Evolutionary conservation across 495 filamentous ascomycete species (phyloP).

Genomic region (Bacidia gigantensis): DNA sequence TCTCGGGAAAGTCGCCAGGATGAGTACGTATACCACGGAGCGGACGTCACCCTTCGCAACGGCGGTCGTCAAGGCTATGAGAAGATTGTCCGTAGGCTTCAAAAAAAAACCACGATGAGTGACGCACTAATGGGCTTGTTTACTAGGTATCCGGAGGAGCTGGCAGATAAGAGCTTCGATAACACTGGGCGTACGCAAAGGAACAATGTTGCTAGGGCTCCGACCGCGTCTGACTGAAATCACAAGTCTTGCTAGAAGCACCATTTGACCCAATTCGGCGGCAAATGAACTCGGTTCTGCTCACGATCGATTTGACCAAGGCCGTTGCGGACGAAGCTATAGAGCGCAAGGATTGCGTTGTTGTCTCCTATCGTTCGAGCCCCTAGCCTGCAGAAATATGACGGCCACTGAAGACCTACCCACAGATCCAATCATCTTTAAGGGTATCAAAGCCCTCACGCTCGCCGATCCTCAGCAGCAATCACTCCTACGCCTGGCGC

Average conservation of each 20-base stretch:
- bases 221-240: neutral
- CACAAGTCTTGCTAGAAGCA: constrained; percentile 60
- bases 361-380: constrained; percentile 75
- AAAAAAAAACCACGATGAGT: neutral
- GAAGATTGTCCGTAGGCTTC: constrained; percentile 51
- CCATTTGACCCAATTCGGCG: constrained; percentile 44
- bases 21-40: constrained; percentile 22
- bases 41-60: constrained; percentile 54
- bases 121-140: constrained; percentile 8
- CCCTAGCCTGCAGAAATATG: neutral
- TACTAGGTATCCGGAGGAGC: constrained; percentile 67
- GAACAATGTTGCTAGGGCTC: neutral
- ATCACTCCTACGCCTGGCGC: constrained; percentile 66
- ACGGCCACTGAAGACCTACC: constrained; percentile 5
- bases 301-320: constrained; percentile 83
- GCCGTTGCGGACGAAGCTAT: constrained; percentile 90
- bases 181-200: constrained; percentile 64
- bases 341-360: constrained; percentile 52
- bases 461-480: constrained; percentile 74
- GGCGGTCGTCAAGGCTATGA: constrained; percentile 68
- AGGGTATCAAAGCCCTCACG: constrained; percentile 74
- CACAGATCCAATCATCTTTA: constrained; percentile 90
- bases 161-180: constrained; percentile 86
- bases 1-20: constrained; percentile 9
- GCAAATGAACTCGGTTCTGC: constrained; percentile 61